Evolutionary conservation across 106 monocot genomes (phyloP).

Genomic region (Dioscorea alata): DNA sequence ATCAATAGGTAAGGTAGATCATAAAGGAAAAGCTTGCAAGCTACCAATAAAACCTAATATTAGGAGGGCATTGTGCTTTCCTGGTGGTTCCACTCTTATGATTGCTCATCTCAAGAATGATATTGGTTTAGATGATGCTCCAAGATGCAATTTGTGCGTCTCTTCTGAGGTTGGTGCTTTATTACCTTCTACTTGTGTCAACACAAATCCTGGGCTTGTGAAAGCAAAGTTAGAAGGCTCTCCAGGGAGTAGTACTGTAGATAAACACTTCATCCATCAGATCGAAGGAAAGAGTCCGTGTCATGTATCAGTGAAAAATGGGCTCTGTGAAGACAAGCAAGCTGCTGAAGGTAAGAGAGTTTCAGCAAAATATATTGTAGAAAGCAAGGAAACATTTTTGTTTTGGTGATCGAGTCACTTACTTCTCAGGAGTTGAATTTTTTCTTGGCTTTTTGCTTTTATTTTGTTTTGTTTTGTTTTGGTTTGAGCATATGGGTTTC

Average conservation of each 20-base stretch:
- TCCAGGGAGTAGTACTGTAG: neutral
- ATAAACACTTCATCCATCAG: neutral
- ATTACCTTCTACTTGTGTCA: neutral
- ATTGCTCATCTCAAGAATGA: slow-evolving; percentile 48
- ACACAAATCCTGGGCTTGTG: neutral
- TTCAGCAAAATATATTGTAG: too few species aligned
- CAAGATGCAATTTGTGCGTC: neutral
- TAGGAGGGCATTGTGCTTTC: slow-evolving; percentile 71
- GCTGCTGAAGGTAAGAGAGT: slow-evolving; percentile 10
- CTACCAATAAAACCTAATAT: slow-evolving; percentile 70
- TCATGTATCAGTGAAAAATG: slow-evolving; percentile 1
- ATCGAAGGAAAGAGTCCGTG: neutral
- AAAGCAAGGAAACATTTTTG: too few species aligned
- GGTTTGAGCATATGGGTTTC: too few species aligned
- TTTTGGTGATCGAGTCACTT: too few species aligned
- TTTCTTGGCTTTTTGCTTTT: too few species aligned
- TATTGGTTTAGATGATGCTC: slow-evolving; percentile 3
- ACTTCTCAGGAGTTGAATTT: too few species aligned
- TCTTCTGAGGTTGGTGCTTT: slow-evolving; percentile 7
- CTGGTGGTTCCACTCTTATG: slow-evolving; percentile 86
- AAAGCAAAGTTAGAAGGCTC: slow-evolving; percentile 4
- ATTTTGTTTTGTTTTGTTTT: too few species aligned
- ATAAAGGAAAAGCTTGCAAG: slow-evolving; percentile 57
- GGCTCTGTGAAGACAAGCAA: neutral
- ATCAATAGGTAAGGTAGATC: slow-evolving; percentile 58